Percentiles rank a stretch among this genome's conserved stretches.
Conservation (phyloP, 2,329 filamentous ascomycete genomes). For the Ophiostoma fasciatum region DNA sequence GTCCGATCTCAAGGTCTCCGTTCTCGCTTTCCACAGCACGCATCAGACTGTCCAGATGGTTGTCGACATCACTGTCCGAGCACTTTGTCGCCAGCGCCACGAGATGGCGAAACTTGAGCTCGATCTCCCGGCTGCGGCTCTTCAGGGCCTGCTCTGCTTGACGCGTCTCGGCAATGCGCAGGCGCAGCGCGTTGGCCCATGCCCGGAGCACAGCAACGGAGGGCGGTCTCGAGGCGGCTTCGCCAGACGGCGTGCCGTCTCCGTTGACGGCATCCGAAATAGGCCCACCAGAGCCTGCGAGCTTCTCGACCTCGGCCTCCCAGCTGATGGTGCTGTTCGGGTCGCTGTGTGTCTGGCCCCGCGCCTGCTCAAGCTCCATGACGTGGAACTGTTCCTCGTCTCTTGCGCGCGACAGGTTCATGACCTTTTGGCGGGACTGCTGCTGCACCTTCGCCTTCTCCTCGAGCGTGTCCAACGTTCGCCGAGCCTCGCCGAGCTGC, state of each 20-base stretch:
- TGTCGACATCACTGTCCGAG: constrained; percentile 64
- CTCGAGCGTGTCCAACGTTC: constrained; percentile 56
- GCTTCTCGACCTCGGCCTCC: constrained; percentile 36
- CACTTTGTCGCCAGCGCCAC: constrained; percentile 77
- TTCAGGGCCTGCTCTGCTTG: constrained; percentile 57
- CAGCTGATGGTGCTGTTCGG: constrained; percentile 32
- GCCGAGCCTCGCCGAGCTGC: constrained; percentile 62
- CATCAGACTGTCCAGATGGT: constrained; percentile 62
- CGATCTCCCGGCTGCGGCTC: constrained; percentile 67
- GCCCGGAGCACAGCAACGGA: constrained; percentile 47
- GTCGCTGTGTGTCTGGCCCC: constrained; percentile 22
- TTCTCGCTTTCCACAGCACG: constrained; percentile 82
- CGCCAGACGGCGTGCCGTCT: constrained; percentile 10
- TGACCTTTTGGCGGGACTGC: constrained; percentile 55
- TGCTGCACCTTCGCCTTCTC: constrained; percentile 48
- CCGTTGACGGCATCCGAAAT: constrained; percentile 18
- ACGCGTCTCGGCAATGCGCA: constrained; percentile 51
- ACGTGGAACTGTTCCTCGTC: constrained; percentile 51
- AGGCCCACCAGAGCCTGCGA: constrained; percentile 19
- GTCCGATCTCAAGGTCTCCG: constrained; percentile 57
- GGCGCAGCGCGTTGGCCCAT: constrained; percentile 53
- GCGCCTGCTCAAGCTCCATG: constrained; percentile 28
- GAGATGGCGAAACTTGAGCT: constrained; percentile 76
- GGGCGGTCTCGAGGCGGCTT: constrained; percentile 37
- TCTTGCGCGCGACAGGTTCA: constrained; percentile 61